Conservation (phyloP, 441 rosid genomes). For the Erodium trifolium region DNA sequence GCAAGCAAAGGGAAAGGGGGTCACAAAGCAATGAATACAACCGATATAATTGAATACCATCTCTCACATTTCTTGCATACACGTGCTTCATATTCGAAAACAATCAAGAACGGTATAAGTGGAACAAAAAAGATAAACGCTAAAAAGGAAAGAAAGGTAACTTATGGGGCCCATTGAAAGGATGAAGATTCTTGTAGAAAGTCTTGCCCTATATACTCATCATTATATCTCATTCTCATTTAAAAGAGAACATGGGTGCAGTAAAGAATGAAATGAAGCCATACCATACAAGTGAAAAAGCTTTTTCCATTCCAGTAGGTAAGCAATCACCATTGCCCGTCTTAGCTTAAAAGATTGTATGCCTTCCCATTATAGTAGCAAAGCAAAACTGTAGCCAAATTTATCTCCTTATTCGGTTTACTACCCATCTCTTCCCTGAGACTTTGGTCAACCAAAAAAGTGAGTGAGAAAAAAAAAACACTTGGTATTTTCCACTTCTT, state of each 20-base stretch:
- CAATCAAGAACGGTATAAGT: conserved; percentile 18
- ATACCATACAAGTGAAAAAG: conserved; percentile 30
- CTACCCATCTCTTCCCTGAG: background rate
- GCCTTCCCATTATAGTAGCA: background rate
- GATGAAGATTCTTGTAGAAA: conserved; percentile 43
- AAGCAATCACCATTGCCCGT: conserved; percentile 27
- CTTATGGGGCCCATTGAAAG: conserved; percentile 35
- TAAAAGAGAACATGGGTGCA: conserved; percentile 30
- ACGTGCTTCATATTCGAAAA: conserved; percentile 24
- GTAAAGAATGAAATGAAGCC: conserved; percentile 19
- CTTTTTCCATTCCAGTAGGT: conserved; percentile 31
- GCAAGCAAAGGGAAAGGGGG: conserved; percentile 5
- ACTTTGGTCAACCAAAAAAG: background rate
- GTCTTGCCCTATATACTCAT: conserved; percentile 30
- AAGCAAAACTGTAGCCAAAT: background rate
- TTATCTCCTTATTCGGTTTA: conserved; percentile 8
- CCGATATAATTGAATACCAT: conserved; percentile 27
- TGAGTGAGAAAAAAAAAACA: background rate
- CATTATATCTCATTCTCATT: conserved; percentile 25
- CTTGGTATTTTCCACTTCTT: conserved; percentile 6
- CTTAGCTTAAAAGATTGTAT: conserved; percentile 3
- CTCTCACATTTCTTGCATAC: conserved; percentile 14
- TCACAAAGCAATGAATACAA: conserved; percentile 18
- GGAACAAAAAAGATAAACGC: conserved; percentile 18
- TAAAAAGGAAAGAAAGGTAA: conserved; percentile 17